phyloP scores from a whole-genome alignment of 2,329 filamentous ascomycete species.

The Elsinoe batatas region DNA sequence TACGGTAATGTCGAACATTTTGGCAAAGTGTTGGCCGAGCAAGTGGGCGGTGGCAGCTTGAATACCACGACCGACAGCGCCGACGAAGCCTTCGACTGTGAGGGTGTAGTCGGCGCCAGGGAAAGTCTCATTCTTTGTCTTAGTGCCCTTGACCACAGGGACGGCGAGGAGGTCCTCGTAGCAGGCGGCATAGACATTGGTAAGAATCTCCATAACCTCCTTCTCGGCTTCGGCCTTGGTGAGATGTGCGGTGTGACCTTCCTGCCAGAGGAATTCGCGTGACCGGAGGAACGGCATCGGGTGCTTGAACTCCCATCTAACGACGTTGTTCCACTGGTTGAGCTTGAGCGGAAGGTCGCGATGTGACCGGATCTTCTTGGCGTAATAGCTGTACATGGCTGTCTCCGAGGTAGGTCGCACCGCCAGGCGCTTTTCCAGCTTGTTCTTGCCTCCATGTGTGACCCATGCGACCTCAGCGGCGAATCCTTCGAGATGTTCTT shows the following conservation, averaged over 20 bases:
- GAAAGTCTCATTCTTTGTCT: constrained; percentile 98
- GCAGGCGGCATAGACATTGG: constrained; percentile 76
- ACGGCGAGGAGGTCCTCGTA: constrained; percentile 92
- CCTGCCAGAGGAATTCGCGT: constrained; percentile 96
- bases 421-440: constrained; percentile 71
- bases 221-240: constrained; percentile 70
- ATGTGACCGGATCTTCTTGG: constrained; percentile 94
- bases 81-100: constrained; percentile 94
- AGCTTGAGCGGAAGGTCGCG: constrained; percentile 86
- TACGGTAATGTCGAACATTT: constrained; percentile 98
- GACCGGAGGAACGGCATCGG: constrained; percentile 76
- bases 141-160: constrained; percentile 83
- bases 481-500: constrained; percentile 98
- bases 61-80: constrained; percentile 88
- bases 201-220: constrained; percentile 82
- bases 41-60: constrained; percentile 93
- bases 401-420: constrained; percentile 62
- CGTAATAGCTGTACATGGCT: constrained; percentile 93
- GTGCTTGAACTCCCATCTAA: constrained; percentile 97
- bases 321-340: constrained; percentile 96
- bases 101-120: constrained; percentile 94
- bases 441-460: constrained; percentile 80
- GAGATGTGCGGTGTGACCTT: constrained; percentile 87
- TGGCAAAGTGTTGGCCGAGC: constrained; percentile 94
- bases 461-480: constrained; percentile 88